Evolutionary conservation across 2,329 filamentous ascomycete species (phyloP).

Genomic region (Verticillium isaacii): DNA sequence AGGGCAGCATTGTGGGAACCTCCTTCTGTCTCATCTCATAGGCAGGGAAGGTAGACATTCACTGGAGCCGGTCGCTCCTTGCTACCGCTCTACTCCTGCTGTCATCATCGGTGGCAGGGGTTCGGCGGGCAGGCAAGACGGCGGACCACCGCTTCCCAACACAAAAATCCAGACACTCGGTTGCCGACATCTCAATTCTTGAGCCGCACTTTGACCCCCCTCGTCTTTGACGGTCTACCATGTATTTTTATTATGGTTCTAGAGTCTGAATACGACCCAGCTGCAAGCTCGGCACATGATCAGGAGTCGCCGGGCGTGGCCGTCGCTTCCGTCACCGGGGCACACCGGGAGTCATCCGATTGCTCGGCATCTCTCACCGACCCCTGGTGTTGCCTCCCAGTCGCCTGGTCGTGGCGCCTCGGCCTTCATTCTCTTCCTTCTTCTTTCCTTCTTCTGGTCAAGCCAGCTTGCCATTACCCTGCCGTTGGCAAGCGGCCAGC

Average conservation of each 20-base stretch:
- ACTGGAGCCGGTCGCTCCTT: background rate
- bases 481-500: background rate
- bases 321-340: background rate
- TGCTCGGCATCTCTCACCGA: background rate
- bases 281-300: background rate
- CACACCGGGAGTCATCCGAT: slow-evolving; percentile 3
- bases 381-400: background rate
- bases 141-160: background rate
- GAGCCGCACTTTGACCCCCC: background rate
- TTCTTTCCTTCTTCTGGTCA: background rate
- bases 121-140: background rate
- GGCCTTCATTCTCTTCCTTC: background rate
- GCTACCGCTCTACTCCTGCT: background rate
- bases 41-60: background rate
- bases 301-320: background rate
- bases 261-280: background rate
- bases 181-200: background rate
- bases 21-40: too few species aligned
- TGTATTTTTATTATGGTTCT: too few species aligned
- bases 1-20: too few species aligned
- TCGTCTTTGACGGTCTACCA: background rate
- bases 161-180: background rate
- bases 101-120: too few species aligned
- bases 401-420: background rate
- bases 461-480: background rate